phyloP scores from a whole-genome alignment of 192 early-diverging fungal species.

The Fimicolochytrium jonesii region DNA sequence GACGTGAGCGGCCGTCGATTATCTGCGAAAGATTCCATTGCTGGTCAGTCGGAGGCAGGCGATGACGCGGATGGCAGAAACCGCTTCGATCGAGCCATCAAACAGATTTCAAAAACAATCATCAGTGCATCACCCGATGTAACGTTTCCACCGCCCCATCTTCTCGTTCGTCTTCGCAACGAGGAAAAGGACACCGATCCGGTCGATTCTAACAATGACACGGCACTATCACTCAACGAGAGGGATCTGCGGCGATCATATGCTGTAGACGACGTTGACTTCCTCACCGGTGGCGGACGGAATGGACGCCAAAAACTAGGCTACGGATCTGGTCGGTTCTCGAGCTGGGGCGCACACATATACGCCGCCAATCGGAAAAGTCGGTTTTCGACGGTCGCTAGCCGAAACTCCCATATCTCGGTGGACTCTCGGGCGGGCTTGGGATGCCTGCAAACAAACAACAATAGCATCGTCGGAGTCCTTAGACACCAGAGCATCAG shows the following conservation, averaged over 20 bases:
- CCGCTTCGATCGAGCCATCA: conserved; percentile 25
- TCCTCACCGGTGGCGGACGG: neutral
- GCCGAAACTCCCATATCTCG: conserved; percentile 25
- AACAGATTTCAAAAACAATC: conserved; percentile 25
- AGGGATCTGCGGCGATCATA: conserved; percentile 11
- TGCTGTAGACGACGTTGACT: conserved; percentile 9
- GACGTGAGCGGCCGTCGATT: neutral
- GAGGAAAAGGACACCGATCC: conserved; percentile 25
- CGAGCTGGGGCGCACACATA: too few species aligned
- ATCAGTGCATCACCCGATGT: conserved; percentile 29
- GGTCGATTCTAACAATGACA: neutral
- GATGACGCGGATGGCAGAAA: conserved; percentile 8
- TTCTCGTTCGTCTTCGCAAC: conserved; percentile 24
- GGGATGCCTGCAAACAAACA: conserved; percentile 49
- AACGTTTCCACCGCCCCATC: conserved; percentile 23
- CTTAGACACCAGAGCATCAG: conserved; percentile 50
- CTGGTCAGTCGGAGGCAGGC: neutral
- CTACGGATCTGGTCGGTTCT: too few species aligned
- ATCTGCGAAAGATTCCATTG: neutral
- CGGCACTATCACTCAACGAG: neutral
- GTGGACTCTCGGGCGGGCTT: conserved; percentile 49
- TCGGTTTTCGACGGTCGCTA: too few species aligned
- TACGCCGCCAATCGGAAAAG: too few species aligned
- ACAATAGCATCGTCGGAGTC: conserved; percentile 44
- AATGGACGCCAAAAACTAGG: neutral